Base-by-base conservation (phyloP, 78 protist genomes). In the Dictyostelium intermedium region DNA sequence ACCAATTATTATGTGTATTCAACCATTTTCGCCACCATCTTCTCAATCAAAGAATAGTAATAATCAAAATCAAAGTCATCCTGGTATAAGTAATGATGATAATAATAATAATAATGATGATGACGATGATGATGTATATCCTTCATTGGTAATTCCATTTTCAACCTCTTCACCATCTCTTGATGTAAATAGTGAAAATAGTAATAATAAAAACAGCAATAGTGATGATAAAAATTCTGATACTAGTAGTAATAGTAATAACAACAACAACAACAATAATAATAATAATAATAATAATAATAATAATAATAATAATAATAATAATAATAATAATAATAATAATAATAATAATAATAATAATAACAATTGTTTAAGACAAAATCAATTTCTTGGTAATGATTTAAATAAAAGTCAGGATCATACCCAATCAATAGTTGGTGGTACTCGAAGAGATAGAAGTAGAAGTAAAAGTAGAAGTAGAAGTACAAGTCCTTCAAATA, bases 1-100 rank as follows among this genome's bases (percentile, higher is more conserved):
- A 4, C 79, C 79, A 32, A 56, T 56, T 20, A 34, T 72, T 34
- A 30, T 34, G 23, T 72, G 79, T 34, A 72, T 72, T 72, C 79
- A 72, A 30, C 79, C 79, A 72, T 72, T 72, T 72, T 72, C 79
- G 30, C 74, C 74, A 27, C 35, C 74, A 25, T 72, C 77, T 13
- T 13, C 39, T 16, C 39, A 72, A 32, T 72, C 79, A 18, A 32
- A 13, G 13, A 27, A 32, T 66, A 66, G 25, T 61, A 61, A 61
- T 53, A 13, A 53, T 53, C 9, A 53, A 14, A 13, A 53, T 53
- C 9, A 20, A 14, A 53, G 14, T 53, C 14, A 53, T 53, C 9
- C 4, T 53, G 20, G 20, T 4, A 13, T 20, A 14, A 50, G 60
- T 50, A 23, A 7, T 61, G 70, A 61, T 3, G 2, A 39, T 39